Conservation (phyloP, 73 alveolate genomes). For the Urostyla sp. region DNA sequence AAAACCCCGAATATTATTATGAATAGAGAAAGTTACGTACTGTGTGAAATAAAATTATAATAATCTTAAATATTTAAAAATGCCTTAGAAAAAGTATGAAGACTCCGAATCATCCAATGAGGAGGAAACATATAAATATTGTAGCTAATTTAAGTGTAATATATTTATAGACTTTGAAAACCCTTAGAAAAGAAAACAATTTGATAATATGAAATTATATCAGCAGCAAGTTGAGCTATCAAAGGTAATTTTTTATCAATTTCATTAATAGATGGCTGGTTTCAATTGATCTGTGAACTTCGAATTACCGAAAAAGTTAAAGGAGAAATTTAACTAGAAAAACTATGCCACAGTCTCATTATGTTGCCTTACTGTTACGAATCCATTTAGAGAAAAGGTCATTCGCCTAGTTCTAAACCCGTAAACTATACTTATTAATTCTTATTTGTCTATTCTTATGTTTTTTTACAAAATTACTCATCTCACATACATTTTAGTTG, state of each 20-base stretch:
- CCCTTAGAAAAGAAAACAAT: slow-evolving; percentile 55
- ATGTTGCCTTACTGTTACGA: slow-evolving; percentile 59
- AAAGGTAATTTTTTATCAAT: neutral
- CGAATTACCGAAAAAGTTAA: slow-evolving; percentile 48
- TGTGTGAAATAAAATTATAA: too few relatives aligned
- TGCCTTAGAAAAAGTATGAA: too few relatives aligned
- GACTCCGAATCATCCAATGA: slow-evolving; percentile 50
- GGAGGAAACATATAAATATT: slow-evolving; percentile 51
- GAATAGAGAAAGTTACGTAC: too few relatives aligned
- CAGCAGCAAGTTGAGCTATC: slow-evolving; percentile 25
- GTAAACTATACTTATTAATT: neutral
- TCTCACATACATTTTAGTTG: slow-evolving; percentile 11
- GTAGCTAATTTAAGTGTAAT: neutral
- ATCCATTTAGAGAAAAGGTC: slow-evolving; percentile 53
- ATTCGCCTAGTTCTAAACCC: slow-evolving; percentile 45
- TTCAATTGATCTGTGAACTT: slow-evolving; percentile 18
- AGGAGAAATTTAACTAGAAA: slow-evolving; percentile 30
- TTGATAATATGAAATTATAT: slow-evolving; percentile 29
- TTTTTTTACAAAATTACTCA: too few relatives aligned
- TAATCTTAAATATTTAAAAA: too few relatives aligned
- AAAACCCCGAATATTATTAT: too few relatives aligned
- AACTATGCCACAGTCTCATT: slow-evolving; percentile 69
- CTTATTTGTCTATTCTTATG: neutral
- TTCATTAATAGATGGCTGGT: slow-evolving; percentile 53
- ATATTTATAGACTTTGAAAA: slow-evolving; percentile 25